Conservation (phyloP, 2,329 filamentous ascomycete genomes). For the Fusarium concolor region DNA sequence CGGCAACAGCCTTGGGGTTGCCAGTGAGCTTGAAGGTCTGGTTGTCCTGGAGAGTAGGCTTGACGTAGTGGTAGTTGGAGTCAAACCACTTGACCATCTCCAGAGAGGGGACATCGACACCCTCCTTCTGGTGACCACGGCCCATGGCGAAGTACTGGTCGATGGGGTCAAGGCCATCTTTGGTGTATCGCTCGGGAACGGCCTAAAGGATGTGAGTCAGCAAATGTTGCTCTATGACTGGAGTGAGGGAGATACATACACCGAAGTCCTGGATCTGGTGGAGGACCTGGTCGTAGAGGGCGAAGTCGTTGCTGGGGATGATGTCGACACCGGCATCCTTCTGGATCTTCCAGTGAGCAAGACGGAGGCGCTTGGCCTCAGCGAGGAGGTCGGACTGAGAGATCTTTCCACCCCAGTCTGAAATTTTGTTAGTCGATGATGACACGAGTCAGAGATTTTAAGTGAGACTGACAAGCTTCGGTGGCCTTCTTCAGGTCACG, state of each 20-base stretch:
- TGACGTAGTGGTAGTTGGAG: conserved; percentile 99
- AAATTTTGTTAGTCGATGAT: conserved; percentile 28
- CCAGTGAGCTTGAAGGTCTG: conserved; percentile 92
- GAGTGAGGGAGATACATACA: conserved; percentile 64
- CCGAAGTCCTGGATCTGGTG: conserved; percentile 98
- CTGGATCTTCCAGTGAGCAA: conserved; percentile 99
- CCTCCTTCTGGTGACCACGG: conserved; percentile 95
- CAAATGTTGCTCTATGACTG: background rate
- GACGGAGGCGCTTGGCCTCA: conserved; percentile 96
- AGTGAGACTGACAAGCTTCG: conserved; percentile 80
- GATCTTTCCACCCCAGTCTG: conserved; percentile 91
- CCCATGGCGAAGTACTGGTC: conserved; percentile 99
- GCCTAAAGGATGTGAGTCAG: conserved; percentile 64
- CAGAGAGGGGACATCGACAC: conserved; percentile 90
- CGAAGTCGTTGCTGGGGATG: conserved; percentile 99
- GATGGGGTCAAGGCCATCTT: conserved; percentile 85
- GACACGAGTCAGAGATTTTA: conserved; percentile 50
- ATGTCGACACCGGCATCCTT: conserved; percentile 97
- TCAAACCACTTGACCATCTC: conserved; percentile 99
- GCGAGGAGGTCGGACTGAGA: conserved; percentile 89
- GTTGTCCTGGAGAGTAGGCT: conserved; percentile 96
- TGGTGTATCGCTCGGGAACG: conserved; percentile 92
- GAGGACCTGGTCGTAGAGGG: conserved; percentile 97
- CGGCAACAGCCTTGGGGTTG: conserved; percentile 91
- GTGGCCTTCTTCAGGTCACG: conserved; percentile 99